These are phyloP conservation scores for Metschnikowia kofuensis DNA, from an alignment of 805 yeast species.

Conservation along the genomic window DNA sequence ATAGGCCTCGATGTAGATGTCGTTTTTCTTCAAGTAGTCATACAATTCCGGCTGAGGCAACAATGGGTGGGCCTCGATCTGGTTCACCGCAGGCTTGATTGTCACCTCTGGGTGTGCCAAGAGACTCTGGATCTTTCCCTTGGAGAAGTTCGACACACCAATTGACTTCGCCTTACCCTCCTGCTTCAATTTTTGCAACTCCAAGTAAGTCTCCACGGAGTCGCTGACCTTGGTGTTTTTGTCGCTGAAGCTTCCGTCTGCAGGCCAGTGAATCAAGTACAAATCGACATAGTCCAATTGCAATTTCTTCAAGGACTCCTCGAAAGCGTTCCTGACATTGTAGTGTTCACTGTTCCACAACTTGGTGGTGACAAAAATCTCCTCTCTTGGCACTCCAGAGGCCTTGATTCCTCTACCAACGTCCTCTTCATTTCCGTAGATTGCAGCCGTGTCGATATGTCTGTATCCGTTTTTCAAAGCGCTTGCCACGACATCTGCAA, in stretches of 20 bases:
- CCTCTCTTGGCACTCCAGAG: conserved; percentile 60
- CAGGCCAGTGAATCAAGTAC: conserved; percentile 83
- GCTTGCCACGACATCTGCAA: conserved; percentile 53
- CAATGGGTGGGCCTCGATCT: conserved; percentile 74
- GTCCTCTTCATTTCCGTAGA: conserved; percentile 57
- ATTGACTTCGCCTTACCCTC: conserved; percentile 58
- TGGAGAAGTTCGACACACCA: conserved; percentile 75
- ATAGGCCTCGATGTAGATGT: conserved; percentile 66
- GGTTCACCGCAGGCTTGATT: conserved; percentile 66
- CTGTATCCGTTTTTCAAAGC: conserved; percentile 57
- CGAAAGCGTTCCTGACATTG: conserved; percentile 51
- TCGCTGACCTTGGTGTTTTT: conserved; percentile 35
- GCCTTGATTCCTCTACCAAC: conserved; percentile 57
- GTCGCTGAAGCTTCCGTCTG: conserved; percentile 45
- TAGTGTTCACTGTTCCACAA: conserved; percentile 57
- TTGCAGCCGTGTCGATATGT: conserved; percentile 54
- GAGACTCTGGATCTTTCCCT: conserved; percentile 48
- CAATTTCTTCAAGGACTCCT: conserved; percentile 57
- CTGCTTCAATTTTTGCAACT: conserved; percentile 54
- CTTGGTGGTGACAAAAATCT: conserved; percentile 70
- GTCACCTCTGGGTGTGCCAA: conserved; percentile 47
- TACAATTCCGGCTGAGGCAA: conserved; percentile 62
- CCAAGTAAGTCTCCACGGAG: conserved; percentile 55
- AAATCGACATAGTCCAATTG: conserved; percentile 76
- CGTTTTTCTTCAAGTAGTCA: conserved; percentile 49